phyloP scores from a whole-genome alignment of 805 yeast genomes.

The Yamadazyma olivae region DNA sequence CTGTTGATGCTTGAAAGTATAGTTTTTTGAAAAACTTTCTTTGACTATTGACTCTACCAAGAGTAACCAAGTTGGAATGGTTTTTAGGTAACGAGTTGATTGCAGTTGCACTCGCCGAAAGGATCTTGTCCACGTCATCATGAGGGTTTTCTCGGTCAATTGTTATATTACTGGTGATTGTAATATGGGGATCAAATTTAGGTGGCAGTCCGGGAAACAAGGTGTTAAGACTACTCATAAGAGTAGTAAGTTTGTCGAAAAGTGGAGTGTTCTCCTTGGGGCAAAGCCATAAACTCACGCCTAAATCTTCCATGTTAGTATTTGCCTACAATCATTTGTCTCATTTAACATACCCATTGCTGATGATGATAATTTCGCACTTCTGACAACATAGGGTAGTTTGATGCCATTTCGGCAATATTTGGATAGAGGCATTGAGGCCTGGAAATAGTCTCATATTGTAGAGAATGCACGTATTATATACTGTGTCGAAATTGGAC shows the following conservation, averaged over 20 bases:
- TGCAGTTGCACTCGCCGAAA: conserved; percentile 61
- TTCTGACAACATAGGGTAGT: too few relatives aligned
- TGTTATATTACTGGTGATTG: conserved; percentile 62
- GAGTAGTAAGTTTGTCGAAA: conserved; percentile 53
- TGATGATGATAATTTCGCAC: too few relatives aligned
- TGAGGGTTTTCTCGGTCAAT: conserved; percentile 40
- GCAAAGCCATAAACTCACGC: conserved; percentile 67
- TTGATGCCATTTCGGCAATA: too few relatives aligned
- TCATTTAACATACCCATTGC: neutral
- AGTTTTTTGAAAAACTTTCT: conserved; percentile 51
- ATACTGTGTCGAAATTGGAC: too few relatives aligned
- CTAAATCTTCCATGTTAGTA: conserved; percentile 9
- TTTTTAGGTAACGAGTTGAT: conserved; percentile 36
- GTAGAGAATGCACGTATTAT: too few relatives aligned
- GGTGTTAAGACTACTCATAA: conserved; percentile 64
- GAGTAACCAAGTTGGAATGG: conserved; percentile 37
- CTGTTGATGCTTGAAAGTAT: conserved; percentile 44
- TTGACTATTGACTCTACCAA: conserved; percentile 46
- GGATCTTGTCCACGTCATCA: conserved; percentile 56
- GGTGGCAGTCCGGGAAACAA: conserved; percentile 70
- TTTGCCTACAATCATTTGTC: too few relatives aligned
- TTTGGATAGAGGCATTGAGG: too few relatives aligned
- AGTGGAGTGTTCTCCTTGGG: conserved; percentile 56
- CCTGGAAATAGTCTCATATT: too few relatives aligned
- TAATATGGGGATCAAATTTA: conserved; percentile 70